phyloP scores from a whole-genome alignment of 2,329 filamentous ascomycete species.

The Neophaeococcomyces mojaviensis region DNA sequence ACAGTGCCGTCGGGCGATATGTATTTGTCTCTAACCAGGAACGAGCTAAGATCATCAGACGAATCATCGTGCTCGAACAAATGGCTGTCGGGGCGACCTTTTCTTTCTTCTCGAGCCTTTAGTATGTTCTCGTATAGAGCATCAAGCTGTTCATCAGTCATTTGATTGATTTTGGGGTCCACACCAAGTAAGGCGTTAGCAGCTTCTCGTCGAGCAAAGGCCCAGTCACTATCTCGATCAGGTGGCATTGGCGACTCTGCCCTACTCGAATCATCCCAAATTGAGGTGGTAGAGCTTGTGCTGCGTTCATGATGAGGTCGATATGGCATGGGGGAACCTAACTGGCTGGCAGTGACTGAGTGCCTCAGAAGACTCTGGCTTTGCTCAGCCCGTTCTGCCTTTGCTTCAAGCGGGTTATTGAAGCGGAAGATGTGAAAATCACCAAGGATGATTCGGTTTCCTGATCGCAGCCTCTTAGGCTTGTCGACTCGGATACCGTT shows the following conservation, averaged over 20 bases:
- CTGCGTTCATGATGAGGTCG: conserved; percentile 68
- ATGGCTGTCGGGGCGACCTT: conserved; percentile 53
- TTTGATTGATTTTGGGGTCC: conserved; percentile 80
- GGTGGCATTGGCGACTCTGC: conserved; percentile 71
- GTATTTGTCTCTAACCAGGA: conserved; percentile 86
- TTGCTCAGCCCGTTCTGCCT: conserved; percentile 81
- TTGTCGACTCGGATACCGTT: conserved; percentile 87
- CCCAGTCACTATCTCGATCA: conserved; percentile 81
- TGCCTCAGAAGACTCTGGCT: conserved; percentile 67
- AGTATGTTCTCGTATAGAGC: conserved; percentile 90
- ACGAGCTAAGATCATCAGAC: conserved; percentile 80
- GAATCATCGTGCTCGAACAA: conserved; percentile 64
- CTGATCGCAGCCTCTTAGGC: conserved; percentile 77
- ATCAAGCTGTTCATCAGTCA: conserved; percentile 92
- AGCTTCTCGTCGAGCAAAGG: conserved; percentile 86
- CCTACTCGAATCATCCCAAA: conserved; percentile 66
- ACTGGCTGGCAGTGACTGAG: conserved; percentile 58
- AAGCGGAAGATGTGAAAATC: conserved; percentile 99
- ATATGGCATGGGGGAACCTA: conserved; percentile 56
- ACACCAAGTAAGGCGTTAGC: conserved; percentile 80
- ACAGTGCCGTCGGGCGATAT: conserved; percentile 79
- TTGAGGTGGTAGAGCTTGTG: conserved; percentile 71
- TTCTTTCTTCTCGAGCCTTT: conserved; percentile 73
- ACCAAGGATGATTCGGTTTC: conserved; percentile 88
- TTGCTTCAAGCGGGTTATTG: conserved; percentile 93